A percentile compares a stretch with the other conserved stretches of the same genome.
These are phyloP conservation scores for Xylariaceae sp. DNA, from an alignment of 2,329 filamentous ascomycete genomes.

Conservation along the genomic window DNA sequence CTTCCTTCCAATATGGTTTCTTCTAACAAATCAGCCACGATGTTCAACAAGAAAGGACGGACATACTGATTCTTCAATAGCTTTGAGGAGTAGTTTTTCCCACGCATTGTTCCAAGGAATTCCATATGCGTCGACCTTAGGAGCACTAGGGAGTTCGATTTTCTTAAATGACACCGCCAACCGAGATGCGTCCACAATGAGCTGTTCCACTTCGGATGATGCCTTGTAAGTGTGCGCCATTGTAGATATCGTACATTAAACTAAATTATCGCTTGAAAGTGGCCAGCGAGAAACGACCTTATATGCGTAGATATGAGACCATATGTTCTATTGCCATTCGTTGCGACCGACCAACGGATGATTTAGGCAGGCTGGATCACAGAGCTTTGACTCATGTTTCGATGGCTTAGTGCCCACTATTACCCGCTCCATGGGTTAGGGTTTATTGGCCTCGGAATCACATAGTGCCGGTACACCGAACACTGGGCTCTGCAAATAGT, in stretches of 20 bases:
- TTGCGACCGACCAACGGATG: not conserved
- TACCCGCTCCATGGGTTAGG: not conserved
- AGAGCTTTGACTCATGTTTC: not conserved
- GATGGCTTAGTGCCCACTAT: not conserved
- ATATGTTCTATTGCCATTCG: not conserved
- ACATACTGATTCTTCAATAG: not conserved
- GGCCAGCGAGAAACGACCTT: not conserved
- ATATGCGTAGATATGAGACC: not conserved
- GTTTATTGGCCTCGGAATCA: not conserved
- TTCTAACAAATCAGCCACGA: not conserved
- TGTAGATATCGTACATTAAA: not conserved
- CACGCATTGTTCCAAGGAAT: not conserved
- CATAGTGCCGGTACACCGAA: not conserved
- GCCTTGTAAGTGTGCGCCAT: not conserved
- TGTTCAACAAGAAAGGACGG: not conserved
- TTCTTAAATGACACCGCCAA: not conserved
- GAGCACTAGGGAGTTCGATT: not conserved
- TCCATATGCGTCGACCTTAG: not conserved
- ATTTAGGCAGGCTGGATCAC: too few species aligned
- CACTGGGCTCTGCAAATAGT: not conserved
- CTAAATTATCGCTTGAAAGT: not conserved
- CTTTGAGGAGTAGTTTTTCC: not conserved
- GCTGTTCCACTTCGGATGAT: not conserved
- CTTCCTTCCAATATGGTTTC: not conserved
- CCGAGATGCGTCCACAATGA: not conserved